These are phyloP conservation scores for Nakaseomyces sp. DNA, from an alignment of 1,139 yeast species.

Conservation along the genomic window DNA sequence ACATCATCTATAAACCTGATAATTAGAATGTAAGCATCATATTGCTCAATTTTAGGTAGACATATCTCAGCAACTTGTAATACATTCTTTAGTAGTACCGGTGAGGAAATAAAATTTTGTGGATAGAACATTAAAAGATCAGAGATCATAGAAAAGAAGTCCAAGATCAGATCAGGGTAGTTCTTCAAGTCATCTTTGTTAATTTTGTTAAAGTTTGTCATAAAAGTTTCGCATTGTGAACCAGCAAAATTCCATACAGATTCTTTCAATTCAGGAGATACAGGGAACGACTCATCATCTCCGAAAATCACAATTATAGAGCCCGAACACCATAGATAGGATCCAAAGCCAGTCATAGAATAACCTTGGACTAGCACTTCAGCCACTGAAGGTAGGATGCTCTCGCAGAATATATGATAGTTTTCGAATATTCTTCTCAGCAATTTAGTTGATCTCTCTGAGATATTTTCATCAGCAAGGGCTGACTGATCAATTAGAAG, in stretches of 20 bases:
- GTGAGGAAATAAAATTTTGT: slow-evolving; percentile 47
- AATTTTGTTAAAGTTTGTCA: slow-evolving; percentile 30
- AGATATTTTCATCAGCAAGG: slow-evolving; percentile 19
- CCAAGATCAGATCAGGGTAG: slow-evolving; percentile 71
- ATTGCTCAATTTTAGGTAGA: slow-evolving; percentile 53
- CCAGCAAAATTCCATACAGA: slow-evolving; percentile 46
- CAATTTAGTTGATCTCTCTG: slow-evolving; percentile 68
- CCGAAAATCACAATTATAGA: slow-evolving; percentile 70
- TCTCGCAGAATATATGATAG: slow-evolving; percentile 44
- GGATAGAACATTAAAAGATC: slow-evolving; percentile 80
- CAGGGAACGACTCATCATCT: slow-evolving; percentile 40
- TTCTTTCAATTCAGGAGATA: slow-evolving; percentile 29
- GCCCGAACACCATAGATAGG: slow-evolving; percentile 89
- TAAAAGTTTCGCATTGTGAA: slow-evolving; percentile 39
- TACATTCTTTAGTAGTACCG: slow-evolving; percentile 49
- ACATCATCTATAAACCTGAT: slow-evolving; percentile 73
- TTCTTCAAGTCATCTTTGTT: slow-evolving; percentile 34
- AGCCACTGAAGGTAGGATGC: slow-evolving; percentile 58
- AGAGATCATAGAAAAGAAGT: slow-evolving; percentile 74
- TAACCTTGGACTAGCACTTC: slow-evolving; percentile 59
- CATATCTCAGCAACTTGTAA: slow-evolving; percentile 48
- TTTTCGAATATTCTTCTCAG: slow-evolving; percentile 55
- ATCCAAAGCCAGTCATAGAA: slow-evolving; percentile 59
- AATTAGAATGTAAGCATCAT: slow-evolving; percentile 61
- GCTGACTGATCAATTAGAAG: slow-evolving; percentile 23